Conservation (phyloP, 306 rosid genomes). For the Begonia loranthoides region DNA sequence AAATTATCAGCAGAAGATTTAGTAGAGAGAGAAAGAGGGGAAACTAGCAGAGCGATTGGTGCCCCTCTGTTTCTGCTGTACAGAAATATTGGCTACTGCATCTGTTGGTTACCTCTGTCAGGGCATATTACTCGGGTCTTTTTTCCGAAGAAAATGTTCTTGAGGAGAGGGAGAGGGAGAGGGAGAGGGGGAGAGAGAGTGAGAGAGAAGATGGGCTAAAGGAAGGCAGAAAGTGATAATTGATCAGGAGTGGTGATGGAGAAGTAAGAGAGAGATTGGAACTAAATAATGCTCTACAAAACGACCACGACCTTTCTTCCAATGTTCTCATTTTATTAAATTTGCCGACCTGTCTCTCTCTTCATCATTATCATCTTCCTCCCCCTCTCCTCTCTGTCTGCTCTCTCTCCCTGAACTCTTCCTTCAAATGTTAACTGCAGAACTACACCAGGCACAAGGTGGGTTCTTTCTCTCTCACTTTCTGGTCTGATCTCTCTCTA, state of each 20-base stretch:
- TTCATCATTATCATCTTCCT: constrained; percentile 9
- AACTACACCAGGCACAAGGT: too few relatives aligned
- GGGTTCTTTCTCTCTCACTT: not conserved
- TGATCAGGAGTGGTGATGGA: too few relatives aligned
- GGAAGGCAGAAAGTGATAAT: not conserved
- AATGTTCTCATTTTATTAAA: not conserved
- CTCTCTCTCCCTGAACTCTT: not conserved
- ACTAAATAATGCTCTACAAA: constrained; percentile 19
- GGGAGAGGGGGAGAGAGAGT: too few relatives aligned
- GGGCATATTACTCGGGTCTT: constrained; percentile 13
- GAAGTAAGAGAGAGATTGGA: constrained; percentile 7
- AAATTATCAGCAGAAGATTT: constrained; percentile 27
- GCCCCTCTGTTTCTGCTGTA: constrained; percentile 2
- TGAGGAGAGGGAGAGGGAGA: not conserved
- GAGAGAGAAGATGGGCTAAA: not conserved
- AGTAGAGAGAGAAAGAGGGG: constrained; percentile 7
- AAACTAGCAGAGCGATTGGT: constrained; percentile 1
- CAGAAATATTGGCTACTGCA: constrained; percentile 8
- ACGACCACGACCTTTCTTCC: constrained; percentile 35
- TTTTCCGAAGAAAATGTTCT: not conserved
- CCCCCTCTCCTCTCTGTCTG: constrained; percentile 6
- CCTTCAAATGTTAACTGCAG: too few relatives aligned
- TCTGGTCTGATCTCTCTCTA: constrained; percentile 19
- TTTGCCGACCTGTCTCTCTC: constrained; percentile 13
- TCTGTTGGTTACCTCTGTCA: constrained; percentile 4